Percentiles rank a stretch among this genome's conserved stretches.
These are phyloP conservation scores for Aureobasidium sp. DNA, from an alignment of 2,329 filamentous ascomycete species.

Conservation along the genomic window DNA sequence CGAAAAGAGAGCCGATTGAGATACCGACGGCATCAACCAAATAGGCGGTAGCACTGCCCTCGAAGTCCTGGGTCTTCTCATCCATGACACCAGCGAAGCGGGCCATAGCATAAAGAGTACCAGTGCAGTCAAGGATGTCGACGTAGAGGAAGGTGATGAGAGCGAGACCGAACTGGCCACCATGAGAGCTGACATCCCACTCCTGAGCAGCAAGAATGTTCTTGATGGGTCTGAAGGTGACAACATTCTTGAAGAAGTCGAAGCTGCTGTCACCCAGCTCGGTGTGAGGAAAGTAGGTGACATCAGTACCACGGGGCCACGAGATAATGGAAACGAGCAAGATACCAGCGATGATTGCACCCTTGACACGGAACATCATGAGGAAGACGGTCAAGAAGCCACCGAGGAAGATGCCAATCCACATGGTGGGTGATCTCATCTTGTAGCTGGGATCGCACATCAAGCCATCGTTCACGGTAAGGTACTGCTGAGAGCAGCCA, in stretches of 20 bases:
- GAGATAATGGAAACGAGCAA: conserved; percentile 80
- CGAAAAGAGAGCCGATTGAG: conserved; percentile 71
- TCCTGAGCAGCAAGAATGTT: conserved; percentile 63
- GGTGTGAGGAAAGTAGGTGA: conserved; percentile 77
- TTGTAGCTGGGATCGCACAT: conserved; percentile 37
- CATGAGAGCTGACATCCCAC: conserved; percentile 63
- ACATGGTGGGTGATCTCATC: conserved; percentile 79
- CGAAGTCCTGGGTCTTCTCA: conserved; percentile 77
- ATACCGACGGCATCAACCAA: conserved; percentile 76
- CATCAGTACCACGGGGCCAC: conserved; percentile 68
- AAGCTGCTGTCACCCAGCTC: conserved; percentile 62
- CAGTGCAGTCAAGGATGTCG: conserved; percentile 80
- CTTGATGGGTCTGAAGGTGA: conserved; percentile 72
- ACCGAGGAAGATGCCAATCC: conserved; percentile 83
- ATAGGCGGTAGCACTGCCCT: conserved; percentile 77
- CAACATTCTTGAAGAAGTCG: conserved; percentile 82
- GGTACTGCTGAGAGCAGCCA: conserved; percentile 56
- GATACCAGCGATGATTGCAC: conserved; percentile 78
- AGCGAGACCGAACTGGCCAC: conserved; percentile 72
- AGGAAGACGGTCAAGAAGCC: conserved; percentile 72
- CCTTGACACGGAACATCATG: conserved; percentile 81
- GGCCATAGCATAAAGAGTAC: conserved; percentile 85
- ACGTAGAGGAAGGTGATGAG: conserved; percentile 87
- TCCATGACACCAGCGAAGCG: conserved; percentile 75
- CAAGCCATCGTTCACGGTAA: conserved; percentile 16